These are phyloP conservation scores for Cutaneotrichosporon mucoides DNA, from an alignment of 1,284 basidiomycete genomes.

Conservation along the genomic window DNA sequence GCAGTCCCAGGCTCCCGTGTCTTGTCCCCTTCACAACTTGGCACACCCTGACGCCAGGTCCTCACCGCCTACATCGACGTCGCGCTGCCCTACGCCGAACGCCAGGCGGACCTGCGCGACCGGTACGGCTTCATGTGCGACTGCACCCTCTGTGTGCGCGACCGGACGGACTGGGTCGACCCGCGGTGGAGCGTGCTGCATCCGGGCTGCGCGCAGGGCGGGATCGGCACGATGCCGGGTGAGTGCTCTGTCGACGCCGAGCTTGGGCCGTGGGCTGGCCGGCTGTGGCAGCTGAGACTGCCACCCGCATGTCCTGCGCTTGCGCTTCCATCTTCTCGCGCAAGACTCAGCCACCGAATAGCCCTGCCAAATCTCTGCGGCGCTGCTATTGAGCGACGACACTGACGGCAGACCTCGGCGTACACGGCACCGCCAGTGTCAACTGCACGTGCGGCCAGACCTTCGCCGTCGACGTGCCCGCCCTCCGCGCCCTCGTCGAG, in stretches of 20 bases:
- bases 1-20: too few relatives aligned
- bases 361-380: too few relatives aligned
- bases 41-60: constrained; percentile 52
- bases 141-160: constrained; percentile 59
- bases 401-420: constrained; percentile 16
- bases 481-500: constrained; percentile 58
- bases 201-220: constrained; percentile 20
- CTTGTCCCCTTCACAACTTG: too few relatives aligned
- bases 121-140: constrained; percentile 77
- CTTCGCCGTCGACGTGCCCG: constrained; percentile 53
- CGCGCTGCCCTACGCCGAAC: constrained; percentile 59
- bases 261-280: too few relatives aligned
- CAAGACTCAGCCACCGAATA: too few relatives aligned
- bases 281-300: too few relatives aligned
- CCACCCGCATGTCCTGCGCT: too few relatives aligned
- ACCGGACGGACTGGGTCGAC: constrained; percentile 52
- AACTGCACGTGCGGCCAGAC: constrained; percentile 54
- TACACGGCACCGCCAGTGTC: background rate
- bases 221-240: constrained; percentile 29
- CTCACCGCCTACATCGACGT: constrained; percentile 81
- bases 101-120: constrained; percentile 61
- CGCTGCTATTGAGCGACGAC: too few relatives aligned
- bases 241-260: constrained; percentile 6
- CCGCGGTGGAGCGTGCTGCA: constrained; percentile 58
- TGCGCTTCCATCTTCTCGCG: too few relatives aligned